Base-by-base conservation (phyloP, 192 early-diverging fungal genomes). In the Diversispora eburnea region DNA sequence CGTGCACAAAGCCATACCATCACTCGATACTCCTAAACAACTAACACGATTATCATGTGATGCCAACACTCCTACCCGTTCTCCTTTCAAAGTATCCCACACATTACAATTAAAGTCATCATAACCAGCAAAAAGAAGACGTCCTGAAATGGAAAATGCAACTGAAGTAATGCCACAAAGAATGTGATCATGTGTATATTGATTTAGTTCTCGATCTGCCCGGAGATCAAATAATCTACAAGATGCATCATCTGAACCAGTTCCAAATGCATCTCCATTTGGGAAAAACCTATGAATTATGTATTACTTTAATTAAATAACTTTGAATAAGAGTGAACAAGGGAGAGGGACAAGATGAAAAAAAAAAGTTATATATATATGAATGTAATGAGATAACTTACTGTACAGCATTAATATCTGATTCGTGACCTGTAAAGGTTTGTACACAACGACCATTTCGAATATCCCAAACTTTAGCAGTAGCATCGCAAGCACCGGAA, bases 41-140 rank as follows among this genome's bases (percentile, higher is more conserved):
- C 91, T 93, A 33, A 99, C 96, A 41, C 96, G 88, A 84, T 98
- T 99, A 65, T 98, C 96, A 79, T 99, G 98, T 49, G 89, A 91
- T 51, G 92, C 90, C 72, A 99, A 76, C 7, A 96, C 95, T 48
- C 94, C 94, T 15, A 98, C 94, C 60, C 97, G 85, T 64, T 98
- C 91, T 57, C 95, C 93, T 82, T 96, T 95, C 51, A 99, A 86
- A 41, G 95, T 97, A 81, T 99, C 98, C 98, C 98, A 99, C 12
- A 99, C 95, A 76, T 99, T 97, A 88, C 95, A 98, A 84, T 98
- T 97, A 81, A 94, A 98, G 81, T 99, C 96, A 76, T 99, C 98
- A 75, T 98, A 98, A 25, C 98, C 98, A 39, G 96, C 95, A 91
- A 99, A 99, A 70, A 99, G 78, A 42, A 99, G 80, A 19, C 98